Percentiles rank a stretch among this genome's conserved stretches.
phyloP scores from a whole-genome alignment of 2,329 filamentous ascomycete genomes.

The Claviceps sp. region DNA sequence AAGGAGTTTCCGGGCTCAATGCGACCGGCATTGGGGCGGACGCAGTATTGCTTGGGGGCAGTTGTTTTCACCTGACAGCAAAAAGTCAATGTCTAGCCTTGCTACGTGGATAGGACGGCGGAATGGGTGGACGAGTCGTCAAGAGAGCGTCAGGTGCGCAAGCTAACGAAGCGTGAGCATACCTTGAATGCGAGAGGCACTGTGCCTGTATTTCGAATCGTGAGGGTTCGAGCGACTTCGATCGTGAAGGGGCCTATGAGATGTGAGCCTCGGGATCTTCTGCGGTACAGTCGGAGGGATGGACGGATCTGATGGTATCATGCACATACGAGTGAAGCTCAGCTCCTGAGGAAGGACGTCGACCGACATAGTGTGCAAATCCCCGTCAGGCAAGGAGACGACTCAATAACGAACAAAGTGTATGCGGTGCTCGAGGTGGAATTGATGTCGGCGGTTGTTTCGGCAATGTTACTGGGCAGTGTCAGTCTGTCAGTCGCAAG shows the following conservation, averaged over 20 bases:
- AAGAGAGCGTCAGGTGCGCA: neutral
- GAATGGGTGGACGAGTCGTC: neutral
- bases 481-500: neutral
- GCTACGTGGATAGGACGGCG: neutral
- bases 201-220: constrained; percentile 50
- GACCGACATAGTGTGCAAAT: constrained; percentile 62
- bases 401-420: neutral
- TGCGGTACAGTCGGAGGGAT: neutral
- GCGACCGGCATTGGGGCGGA: constrained; percentile 90
- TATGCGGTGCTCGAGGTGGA: neutral
- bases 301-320: neutral
- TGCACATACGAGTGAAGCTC: constrained; percentile 72
- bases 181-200: constrained; percentile 59
- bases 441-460: neutral
- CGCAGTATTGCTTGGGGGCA: constrained; percentile 98
- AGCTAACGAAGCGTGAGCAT: constrained; percentile 16
- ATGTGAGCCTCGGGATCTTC: constrained; percentile 7
- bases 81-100: neutral
- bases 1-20: constrained; percentile 84
- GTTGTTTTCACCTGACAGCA: constrained; percentile 82
- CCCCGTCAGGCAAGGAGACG: neutral
- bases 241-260: constrained; percentile 49
- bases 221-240: constrained; percentile 52
- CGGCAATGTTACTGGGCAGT: neutral
- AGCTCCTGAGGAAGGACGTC: constrained; percentile 86